A percentile compares a stretch with the other conserved stretches of the same genome.
Evolutionary conservation across 73 alveolate species (phyloP).

Genomic region (Stentor roeselii): DNA sequence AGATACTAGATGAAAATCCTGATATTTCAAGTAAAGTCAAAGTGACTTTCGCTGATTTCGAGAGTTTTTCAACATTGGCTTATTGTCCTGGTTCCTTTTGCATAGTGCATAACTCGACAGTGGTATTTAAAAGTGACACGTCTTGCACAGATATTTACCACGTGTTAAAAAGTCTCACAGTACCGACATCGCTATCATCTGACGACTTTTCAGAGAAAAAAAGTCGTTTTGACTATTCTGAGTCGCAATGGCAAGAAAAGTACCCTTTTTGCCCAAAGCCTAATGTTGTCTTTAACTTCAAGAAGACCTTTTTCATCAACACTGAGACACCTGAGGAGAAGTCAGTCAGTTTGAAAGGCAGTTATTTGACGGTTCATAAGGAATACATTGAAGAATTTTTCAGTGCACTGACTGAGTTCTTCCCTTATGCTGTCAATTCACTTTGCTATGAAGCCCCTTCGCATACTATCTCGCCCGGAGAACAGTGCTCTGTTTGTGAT

Average conservation of each 20-base stretch:
- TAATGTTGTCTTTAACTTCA: not conserved
- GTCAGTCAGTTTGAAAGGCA: not conserved
- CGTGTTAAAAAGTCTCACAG: not conserved
- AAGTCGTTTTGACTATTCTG: not conserved
- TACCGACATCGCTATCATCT: not conserved
- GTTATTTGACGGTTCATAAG: not conserved
- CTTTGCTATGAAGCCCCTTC: not conserved
- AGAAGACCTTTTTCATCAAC: not conserved
- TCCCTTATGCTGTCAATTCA: not conserved
- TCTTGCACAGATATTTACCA: not conserved
- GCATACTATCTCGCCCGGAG: not conserved
- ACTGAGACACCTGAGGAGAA: not conserved
- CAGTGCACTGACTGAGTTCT: not conserved
- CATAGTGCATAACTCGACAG: not conserved
- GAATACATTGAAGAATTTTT: not conserved
- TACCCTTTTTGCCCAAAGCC: not conserved
- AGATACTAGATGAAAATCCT: not conserved
- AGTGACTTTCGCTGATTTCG: too few relatives aligned
- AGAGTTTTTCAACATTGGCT: too few relatives aligned
- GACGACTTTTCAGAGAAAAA: not conserved
- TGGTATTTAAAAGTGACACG: not conserved
- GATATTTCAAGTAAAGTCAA: not conserved
- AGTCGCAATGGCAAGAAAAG: not conserved
- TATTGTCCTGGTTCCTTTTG: not conserved
- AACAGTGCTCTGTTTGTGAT: not conserved